phyloP scores from a whole-genome alignment of 352 stramenopile genomes.

The Pythium guiyangense region DNA sequence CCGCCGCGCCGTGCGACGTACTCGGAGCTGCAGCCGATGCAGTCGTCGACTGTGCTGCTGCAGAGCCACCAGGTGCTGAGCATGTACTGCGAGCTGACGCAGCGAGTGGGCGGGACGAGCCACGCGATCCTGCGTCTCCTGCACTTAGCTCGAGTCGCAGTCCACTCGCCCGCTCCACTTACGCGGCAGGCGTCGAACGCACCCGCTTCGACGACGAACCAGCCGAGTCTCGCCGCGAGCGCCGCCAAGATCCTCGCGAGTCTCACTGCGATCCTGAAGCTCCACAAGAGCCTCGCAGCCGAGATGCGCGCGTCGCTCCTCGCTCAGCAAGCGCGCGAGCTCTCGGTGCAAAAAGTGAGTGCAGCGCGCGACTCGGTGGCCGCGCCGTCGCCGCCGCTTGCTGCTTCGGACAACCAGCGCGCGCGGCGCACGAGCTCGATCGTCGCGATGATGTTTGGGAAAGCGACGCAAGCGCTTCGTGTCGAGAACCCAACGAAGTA shows the following conservation, averaged over 20 bases:
- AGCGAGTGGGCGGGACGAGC: constrained; percentile 6
- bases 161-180: no score
- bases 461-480: constrained; percentile 6
- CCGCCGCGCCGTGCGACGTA: neutral
- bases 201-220: neutral
- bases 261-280: constrained; percentile 19
- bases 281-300: constrained; percentile 16
- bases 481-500: no score
- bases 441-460: constrained; percentile 13
- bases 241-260: constrained; percentile 16
- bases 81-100: constrained; percentile 6
- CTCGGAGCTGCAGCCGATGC: neutral
- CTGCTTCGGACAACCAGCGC: neutral
- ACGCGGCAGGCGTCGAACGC: no score
- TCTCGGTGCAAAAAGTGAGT: no score
- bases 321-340: constrained; percentile 3
- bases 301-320: constrained; percentile 5
- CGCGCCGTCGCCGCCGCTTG: no score
- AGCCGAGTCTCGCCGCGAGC: neutral
- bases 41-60: neutral
- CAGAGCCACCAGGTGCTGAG: constrained; percentile 7
- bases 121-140: constrained; percentile 12
- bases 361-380: no score
- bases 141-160: no score
- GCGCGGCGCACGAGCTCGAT: constrained; percentile 7